Conservation (phyloP, 768 basidiomycete genomes). For the Phylloporus sp. region DNA sequence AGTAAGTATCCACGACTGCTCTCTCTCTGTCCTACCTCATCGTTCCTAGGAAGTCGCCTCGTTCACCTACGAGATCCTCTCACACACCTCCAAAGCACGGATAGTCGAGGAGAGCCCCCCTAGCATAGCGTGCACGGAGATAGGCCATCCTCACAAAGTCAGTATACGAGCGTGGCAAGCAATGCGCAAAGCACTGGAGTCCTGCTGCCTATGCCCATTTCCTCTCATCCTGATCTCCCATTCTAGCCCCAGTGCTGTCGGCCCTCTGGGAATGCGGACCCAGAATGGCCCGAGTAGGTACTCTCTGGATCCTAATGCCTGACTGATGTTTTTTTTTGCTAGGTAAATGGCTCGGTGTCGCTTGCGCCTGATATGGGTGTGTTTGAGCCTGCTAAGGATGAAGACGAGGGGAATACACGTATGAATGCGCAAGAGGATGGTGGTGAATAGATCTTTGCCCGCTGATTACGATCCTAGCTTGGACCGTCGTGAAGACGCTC, state of each 20-base stretch:
- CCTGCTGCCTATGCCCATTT: conserved; percentile 60
- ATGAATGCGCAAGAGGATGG: conserved; percentile 45
- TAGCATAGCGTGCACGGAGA: conserved; percentile 63
- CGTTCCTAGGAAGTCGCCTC: conserved; percentile 60
- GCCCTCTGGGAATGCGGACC: conserved; percentile 17
- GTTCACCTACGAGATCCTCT: conserved; percentile 30
- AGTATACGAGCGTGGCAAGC: conserved; percentile 52
- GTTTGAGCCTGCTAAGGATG: conserved; percentile 69
- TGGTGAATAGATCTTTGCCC: conserved; percentile 75
- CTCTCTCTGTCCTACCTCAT: conserved; percentile 9
- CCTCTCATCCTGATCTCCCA: conserved; percentile 58
- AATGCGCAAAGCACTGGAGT: conserved; percentile 57
- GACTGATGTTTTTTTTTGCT: not conserved
- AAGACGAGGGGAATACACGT: conserved; percentile 46
- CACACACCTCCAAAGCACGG: no score
- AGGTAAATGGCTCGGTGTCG: conserved; percentile 53
- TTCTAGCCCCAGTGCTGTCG: conserved; percentile 49
- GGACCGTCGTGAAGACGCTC: conserved; percentile 83
- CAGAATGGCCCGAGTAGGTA: conserved; percentile 26
- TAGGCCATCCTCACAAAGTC: conserved; percentile 79
- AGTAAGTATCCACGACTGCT: conserved; percentile 60
- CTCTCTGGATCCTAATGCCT: not conserved
- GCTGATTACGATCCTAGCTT: conserved; percentile 88
- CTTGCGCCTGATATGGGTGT: conserved; percentile 53
- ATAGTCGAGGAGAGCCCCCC: conserved; percentile 19